Evolutionary conservation across 140 eudicot genomes (phyloP).

Genomic region (Senecio squalidus): DNA sequence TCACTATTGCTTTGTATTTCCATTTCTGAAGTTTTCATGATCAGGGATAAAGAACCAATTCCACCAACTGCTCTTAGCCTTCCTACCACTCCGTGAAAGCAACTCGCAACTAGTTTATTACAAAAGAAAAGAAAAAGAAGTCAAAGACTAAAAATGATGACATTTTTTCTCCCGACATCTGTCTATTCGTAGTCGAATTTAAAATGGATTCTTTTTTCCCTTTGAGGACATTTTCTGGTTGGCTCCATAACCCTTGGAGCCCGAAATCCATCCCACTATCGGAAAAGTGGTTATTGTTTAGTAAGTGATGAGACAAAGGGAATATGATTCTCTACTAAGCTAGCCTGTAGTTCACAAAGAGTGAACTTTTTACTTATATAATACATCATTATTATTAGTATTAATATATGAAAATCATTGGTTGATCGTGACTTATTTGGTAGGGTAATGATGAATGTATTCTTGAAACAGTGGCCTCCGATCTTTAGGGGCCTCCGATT

Average conservation of each 20-base stretch:
- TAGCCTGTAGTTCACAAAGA: slow-evolving; percentile 30
- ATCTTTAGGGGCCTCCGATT: too few relatives aligned
- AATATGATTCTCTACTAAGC: slow-evolving; percentile 44
- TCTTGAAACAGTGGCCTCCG: too few relatives aligned
- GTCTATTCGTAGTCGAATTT: slow-evolving; percentile 24
- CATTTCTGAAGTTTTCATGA: slow-evolving; percentile 4
- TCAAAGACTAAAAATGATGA: slow-evolving; percentile 8
- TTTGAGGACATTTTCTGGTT: slow-evolving; percentile 33
- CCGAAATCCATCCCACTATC: slow-evolving; percentile 22
- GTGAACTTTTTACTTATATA: slow-evolving; percentile 3
- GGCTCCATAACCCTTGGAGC: slow-evolving; percentile 68
- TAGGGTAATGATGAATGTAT: too few relatives aligned
- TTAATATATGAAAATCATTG: slow-evolving; percentile 20
- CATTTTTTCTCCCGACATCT: slow-evolving; percentile 17
- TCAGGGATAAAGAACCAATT: slow-evolving; percentile 14
- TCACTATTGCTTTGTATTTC: not conserved
- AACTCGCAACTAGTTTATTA: slow-evolving; percentile 6
- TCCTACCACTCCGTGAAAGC: slow-evolving; percentile 36
- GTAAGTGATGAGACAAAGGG: slow-evolving; percentile 24
- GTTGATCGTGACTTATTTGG: slow-evolving; percentile 42
- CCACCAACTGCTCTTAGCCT: slow-evolving; percentile 10
- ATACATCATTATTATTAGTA: slow-evolving; percentile 19
- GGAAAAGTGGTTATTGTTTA: slow-evolving; percentile 23
- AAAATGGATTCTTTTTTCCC: slow-evolving; percentile 13
- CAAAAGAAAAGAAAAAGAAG: slow-evolving; percentile 20